Evolutionary conservation across 139 green algal species (phyloP), one percentile per base, ranked within the genome.

Genomic region (Edaphochlamys debaryana): DNA sequence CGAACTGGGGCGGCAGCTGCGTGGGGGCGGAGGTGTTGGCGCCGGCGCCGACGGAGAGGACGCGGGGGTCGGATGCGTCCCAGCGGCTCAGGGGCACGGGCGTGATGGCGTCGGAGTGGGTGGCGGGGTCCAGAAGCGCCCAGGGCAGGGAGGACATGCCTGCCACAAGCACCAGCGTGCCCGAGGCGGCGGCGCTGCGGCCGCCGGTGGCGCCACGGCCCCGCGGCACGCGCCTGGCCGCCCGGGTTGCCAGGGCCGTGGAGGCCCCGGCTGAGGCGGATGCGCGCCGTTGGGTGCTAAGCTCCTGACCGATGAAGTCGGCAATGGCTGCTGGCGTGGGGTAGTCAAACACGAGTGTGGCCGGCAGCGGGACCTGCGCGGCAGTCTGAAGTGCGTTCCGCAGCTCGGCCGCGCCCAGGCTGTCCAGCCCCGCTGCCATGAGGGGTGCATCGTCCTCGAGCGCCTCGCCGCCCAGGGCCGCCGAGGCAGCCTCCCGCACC

Each of bases 321-420:
- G 73, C 48, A 64, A 85, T 88, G 41, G 80, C 54, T 23, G 67
- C 64, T 0, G 79, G 54, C 22, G 82, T 88, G 54, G 82, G 82
- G 72, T 85, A 87, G 68, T 87, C 87, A 54, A 88, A 86, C 23
- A 90, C 88, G 1, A 96, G 58, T 0, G 95, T 98, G 54, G 81
- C 79, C 9, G 95, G 91, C 32, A 98, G 85, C 13, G 93, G 73
- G n/a, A 97, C 19, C 3, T 82, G 84, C 0, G 95, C 37, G 13
- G 22, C 30, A 19, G 77, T 30, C 66, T 84, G n/a, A 76, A 96
- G 40, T 32, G 54, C 82, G 58, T 85, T 90, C 13, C 85, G 56
- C 63, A 98, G 81, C 86, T 98, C 93, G 22, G 92, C 86, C 0
- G 95, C 95, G 17, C 82, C 89, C 38, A 98, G 79, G 40, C 87